These are phyloP conservation scores for Gracilaria gracilis DNA, from an alignment of 23 red algal genomes.

Conservation along the genomic window DNA sequence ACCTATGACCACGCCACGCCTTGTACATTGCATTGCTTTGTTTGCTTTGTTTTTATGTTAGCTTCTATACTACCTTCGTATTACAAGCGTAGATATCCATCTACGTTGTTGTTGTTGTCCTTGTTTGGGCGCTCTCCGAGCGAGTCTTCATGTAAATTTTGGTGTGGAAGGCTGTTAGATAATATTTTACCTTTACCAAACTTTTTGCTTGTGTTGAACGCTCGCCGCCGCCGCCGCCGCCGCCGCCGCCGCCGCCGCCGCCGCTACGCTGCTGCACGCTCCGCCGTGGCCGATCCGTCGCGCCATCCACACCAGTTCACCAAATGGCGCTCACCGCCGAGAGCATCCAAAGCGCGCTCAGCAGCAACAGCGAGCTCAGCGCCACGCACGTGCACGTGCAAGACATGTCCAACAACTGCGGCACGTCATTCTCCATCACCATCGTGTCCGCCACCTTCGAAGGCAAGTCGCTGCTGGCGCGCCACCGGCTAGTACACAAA, in stretches of 20 bases:
- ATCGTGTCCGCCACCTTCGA: conserved; percentile 38
- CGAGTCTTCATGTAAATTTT: conserved; percentile 1
- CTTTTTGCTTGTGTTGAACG: too few species aligned
- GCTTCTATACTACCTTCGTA: too few species aligned
- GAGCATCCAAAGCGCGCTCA: not conserved
- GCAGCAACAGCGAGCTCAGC: not conserved
- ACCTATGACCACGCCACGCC: not conserved
- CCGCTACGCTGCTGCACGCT: too few species aligned
- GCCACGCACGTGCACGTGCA: conserved; percentile 12
- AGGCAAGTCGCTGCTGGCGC: conserved; percentile 4
- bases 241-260: too few species aligned
- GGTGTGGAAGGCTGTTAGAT: not conserved
- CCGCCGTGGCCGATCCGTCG: too few species aligned
- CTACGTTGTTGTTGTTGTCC: too few species aligned
- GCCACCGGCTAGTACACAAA: conserved; percentile 51
- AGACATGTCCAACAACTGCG: conserved; percentile 60
- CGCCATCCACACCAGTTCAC: too few species aligned
- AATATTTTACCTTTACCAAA: too few species aligned
- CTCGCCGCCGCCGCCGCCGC: too few species aligned
- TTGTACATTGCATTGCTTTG: not conserved
- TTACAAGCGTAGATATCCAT: too few species aligned
- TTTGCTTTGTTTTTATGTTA: not conserved
- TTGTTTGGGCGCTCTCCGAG: too few species aligned
- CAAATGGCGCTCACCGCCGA: conserved; percentile 17
- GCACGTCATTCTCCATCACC: conserved; percentile 39